Percentiles rank a stretch among this genome's conserved stretches.
Evolutionary conservation across 2,329 filamentous ascomycete species (phyloP).

Genomic region (Kalaharituber pfeilii): DNA sequence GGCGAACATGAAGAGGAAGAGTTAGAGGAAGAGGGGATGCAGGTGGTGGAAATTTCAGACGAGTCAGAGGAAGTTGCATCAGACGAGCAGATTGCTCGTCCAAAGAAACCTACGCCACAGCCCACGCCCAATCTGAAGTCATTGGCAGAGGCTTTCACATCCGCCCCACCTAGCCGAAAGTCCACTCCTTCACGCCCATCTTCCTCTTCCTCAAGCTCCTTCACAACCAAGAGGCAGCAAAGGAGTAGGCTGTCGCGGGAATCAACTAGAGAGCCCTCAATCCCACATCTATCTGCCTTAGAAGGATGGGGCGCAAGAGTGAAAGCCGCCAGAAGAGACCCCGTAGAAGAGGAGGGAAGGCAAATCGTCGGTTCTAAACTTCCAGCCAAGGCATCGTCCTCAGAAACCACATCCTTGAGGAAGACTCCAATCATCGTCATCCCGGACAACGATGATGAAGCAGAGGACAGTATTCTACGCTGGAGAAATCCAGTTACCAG

Average conservation of each 20-base stretch:
- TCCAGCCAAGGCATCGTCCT: not conserved
- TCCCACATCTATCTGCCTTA: not conserved
- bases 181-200: not conserved
- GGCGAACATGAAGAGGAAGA: not conserved
- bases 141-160: not conserved
- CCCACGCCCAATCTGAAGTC: too few species aligned
- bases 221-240: not conserved
- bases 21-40: too few species aligned
- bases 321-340: slow-evolving; percentile 13
- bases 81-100: not conserved
- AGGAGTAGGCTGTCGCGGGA: too few species aligned
- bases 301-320: slow-evolving; percentile 4
- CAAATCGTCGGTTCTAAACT: slow-evolving; percentile 1
- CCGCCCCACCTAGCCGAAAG: not conserved
- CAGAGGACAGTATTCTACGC: not conserved
- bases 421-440: not conserved
- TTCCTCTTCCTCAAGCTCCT: not conserved
- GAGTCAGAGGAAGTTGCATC: too few species aligned
- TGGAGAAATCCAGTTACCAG: not conserved
- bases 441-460: not conserved
- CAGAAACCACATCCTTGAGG: not conserved
- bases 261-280: not conserved
- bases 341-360: slow-evolving; percentile 11
- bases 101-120: too few species aligned
- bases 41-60: too few species aligned